Percentiles rank a stretch among this genome's conserved stretches.
Conservation (phyloP, 495 filamentous ascomycete species). For the Penicillium cosmopolitanum region DNA sequence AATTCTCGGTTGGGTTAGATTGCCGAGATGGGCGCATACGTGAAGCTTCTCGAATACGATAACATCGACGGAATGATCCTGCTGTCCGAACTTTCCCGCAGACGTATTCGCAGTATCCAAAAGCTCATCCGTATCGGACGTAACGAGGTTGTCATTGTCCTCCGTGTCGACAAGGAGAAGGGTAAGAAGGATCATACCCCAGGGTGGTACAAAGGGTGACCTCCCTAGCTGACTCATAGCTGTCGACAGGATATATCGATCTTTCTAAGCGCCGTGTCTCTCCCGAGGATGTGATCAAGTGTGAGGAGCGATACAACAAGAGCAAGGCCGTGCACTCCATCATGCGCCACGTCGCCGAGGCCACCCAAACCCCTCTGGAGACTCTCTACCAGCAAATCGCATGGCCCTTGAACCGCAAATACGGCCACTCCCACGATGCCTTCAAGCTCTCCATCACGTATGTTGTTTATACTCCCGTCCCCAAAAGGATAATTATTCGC, state of each 20-base stretch:
- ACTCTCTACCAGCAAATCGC: slow-evolving; percentile 89
- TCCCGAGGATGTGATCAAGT: slow-evolving; percentile 95
- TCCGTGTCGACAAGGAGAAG: slow-evolving; percentile 98
- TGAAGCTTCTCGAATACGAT: slow-evolving; percentile 98
- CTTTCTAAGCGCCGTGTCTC: slow-evolving; percentile 96
- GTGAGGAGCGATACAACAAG: slow-evolving; percentile 99
- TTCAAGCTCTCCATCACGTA: slow-evolving; percentile 99
- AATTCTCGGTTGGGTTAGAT: slow-evolving; percentile 60
- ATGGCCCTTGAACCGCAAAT: slow-evolving; percentile 97
- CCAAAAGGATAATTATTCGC: background rate
- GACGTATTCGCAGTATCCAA: slow-evolving; percentile 97
- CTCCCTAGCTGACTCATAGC: slow-evolving; percentile 32
- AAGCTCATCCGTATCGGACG: slow-evolving; percentile 97
- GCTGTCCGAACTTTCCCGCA: slow-evolving; percentile 90
- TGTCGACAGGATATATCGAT: slow-evolving; percentile 83
- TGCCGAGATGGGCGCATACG: slow-evolving; percentile 99
- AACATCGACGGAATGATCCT: slow-evolving; percentile 99
- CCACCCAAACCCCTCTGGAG: slow-evolving; percentile 91
- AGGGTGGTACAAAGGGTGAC: background rate
- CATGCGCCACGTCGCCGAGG: slow-evolving; percentile 97
- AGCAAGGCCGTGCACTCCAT: slow-evolving; percentile 98
- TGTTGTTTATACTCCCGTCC: slow-evolving; percentile 22
- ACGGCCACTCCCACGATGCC: slow-evolving; percentile 93
- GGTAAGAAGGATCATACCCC: slow-evolving; percentile 50
- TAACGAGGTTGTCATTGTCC: slow-evolving; percentile 97